These are phyloP conservation scores for Penicillium canescens DNA, from an alignment of 495 filamentous ascomycete species.

Conservation along the genomic window DNA sequence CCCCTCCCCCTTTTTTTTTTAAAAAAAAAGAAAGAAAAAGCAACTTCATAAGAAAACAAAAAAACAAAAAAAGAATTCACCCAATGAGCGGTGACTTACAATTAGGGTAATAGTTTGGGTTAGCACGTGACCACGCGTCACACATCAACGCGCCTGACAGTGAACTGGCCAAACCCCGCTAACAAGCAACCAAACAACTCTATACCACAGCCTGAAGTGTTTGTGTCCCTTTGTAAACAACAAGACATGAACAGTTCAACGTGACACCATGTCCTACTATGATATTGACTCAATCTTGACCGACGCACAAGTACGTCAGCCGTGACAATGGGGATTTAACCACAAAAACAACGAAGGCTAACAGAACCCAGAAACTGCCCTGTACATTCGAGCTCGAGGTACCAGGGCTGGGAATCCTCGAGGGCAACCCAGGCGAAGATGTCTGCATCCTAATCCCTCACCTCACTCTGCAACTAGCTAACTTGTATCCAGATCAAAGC, in stretches of 20 bases:
- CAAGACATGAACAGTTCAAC: conserved; percentile 10
- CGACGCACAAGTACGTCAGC: conserved; percentile 70
- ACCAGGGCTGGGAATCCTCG: conserved; percentile 82
- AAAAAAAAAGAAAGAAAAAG: too few relatives aligned
- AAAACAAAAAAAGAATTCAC: too few relatives aligned
- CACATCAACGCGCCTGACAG: conserved; percentile 11
- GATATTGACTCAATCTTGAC: conserved; percentile 92
- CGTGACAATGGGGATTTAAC: background rate
- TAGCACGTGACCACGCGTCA: too few relatives aligned
- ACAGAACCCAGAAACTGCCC: conserved; percentile 75
- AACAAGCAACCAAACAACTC: conserved; percentile 12
- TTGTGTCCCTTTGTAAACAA: conserved; percentile 9
- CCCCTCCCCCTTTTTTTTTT: too few relatives aligned
- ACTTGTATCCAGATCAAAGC: conserved; percentile 61
- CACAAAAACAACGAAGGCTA: conserved; percentile 9
- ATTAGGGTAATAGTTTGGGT: too few relatives aligned
- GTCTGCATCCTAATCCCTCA: conserved; percentile 30
- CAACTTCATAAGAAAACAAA: too few relatives aligned
- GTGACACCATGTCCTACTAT: conserved; percentile 73
- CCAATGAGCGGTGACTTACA: too few relatives aligned
- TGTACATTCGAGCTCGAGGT: conserved; percentile 91
- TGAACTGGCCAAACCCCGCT: background rate
- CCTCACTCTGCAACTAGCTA: conserved; percentile 9
- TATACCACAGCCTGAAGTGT: conserved; percentile 26
- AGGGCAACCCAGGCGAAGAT: conserved; percentile 70